Base-by-base conservation (phyloP, 1,139 yeast species). In the Candida pseudoviswanathii region DNA sequence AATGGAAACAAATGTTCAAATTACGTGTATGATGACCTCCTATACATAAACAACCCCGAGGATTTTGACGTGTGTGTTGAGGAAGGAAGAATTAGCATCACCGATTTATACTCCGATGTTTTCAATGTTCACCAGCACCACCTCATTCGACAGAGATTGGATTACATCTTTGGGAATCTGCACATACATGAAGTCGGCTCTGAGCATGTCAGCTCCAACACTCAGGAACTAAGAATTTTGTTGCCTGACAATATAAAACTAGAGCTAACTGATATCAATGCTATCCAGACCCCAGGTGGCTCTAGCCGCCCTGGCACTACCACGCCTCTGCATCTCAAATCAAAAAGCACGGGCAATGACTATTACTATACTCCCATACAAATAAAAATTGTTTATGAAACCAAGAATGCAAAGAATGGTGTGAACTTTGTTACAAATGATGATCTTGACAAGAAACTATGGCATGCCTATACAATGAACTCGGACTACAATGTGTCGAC, bases 391-490 rank as follows among this genome's bases (percentile, higher is more conserved):
- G 86, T 81, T 51, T 95, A 88, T 61, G 77, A 77, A 44, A 65
- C 89, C 5, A 71, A 70, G 43, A 86, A 88, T 54, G 88, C 96
- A 1, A 78, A 78, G 41, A 82, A 84, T 52, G 99, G 99, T 1
- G 69, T 95, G 26, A 78, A 79, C 49, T 95, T 94, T 64, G 80
- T 85, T 34, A 87, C 90, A 22, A 73, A 73, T 34, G 58, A 64
- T 5, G 66, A 66, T 37, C 61, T 67, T 3, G 74, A 73, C 30
- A 73, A 64, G 46, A 66, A 66, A 41, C 52, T 54, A 39, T 91
- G 97, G 96, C 96, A 89, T 61, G 96, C 89, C 1, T 91, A 87
- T 65, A 92, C 99, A 0, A 77, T 82, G 1, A 92, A 94, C 61
- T 77, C 89, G 3, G 92, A 90, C 27, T 71, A 84, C 44, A 91